phyloP scores from a whole-genome alignment of 1,284 basidiomycete genomes.

The Sporisorium exsertum region DNA sequence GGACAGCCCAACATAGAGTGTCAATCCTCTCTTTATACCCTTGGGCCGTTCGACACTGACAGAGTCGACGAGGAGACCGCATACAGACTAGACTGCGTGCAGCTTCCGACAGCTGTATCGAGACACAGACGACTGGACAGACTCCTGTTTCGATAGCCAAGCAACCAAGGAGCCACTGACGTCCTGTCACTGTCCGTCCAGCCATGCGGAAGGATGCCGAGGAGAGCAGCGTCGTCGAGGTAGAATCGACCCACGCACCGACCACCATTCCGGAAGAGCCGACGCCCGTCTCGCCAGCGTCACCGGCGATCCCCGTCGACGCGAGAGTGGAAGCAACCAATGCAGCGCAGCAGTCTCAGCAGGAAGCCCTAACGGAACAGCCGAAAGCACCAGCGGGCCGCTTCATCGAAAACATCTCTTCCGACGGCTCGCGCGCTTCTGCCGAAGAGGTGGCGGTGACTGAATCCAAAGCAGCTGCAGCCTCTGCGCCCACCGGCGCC shows the following conservation, averaged over 20 bases:
- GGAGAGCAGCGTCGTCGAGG: slow-evolving; percentile 10
- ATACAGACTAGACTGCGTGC: not conserved
- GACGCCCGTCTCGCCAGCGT: slow-evolving; percentile 24
- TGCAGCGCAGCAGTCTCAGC: not conserved
- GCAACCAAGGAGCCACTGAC: not conserved
- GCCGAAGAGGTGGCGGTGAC: slow-evolving; percentile 21
- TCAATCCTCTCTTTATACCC: not conserved
- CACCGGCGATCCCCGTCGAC: slow-evolving; percentile 11
- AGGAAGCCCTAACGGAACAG: not conserved
- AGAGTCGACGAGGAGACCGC: not conserved
- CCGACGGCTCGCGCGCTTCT: slow-evolving; percentile 40
- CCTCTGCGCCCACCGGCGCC: not conserved
- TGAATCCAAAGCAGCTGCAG: not conserved
- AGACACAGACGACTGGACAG: not conserved
- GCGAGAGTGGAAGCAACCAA: not conserved
- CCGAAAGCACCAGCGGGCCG: slow-evolving; percentile 20
- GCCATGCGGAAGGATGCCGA: slow-evolving; percentile 15
- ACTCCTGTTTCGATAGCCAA: not conserved
- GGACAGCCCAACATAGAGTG: not conserved
- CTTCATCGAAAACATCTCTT: slow-evolving; percentile 46
- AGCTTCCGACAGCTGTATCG: slow-evolving; percentile 1
- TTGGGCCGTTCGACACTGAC: not conserved
- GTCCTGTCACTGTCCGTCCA: not conserved
- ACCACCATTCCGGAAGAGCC: slow-evolving; percentile 40
- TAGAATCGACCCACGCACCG: slow-evolving; percentile 20